Percentiles rank a stretch among this genome's conserved stretches.
These are phyloP conservation scores for Cantharellus cinnabarinus DNA, from an alignment of 768 basidiomycete species.

Conservation along the genomic window DNA sequence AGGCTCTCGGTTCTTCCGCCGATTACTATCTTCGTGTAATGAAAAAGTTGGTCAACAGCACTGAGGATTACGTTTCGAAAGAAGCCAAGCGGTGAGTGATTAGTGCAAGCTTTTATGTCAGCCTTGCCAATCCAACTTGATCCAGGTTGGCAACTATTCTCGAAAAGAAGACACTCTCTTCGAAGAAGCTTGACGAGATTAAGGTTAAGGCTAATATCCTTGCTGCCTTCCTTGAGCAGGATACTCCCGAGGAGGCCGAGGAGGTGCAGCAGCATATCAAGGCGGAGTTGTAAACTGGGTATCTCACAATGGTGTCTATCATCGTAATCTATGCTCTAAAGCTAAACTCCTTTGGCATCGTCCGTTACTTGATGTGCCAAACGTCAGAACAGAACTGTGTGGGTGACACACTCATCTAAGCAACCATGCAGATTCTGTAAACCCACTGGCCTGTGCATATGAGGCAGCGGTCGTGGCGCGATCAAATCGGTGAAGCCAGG, in stretches of 20 bases:
- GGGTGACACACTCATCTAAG: too few relatives aligned
- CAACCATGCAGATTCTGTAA: too few relatives aligned
- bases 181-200: slow-evolving; percentile 77
- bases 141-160: slow-evolving; percentile 55
- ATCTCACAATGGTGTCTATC: too few relatives aligned
- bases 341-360: too few relatives aligned
- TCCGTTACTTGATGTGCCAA: too few relatives aligned
- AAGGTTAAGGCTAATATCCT: slow-evolving; percentile 83
- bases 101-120: not conserved
- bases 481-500: too few relatives aligned
- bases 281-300: not conserved
- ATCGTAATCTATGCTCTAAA: too few relatives aligned
- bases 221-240: slow-evolving; percentile 28
- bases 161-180: slow-evolving; percentile 53
- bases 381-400: too few relatives aligned
- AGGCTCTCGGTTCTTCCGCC: slow-evolving; percentile 29
- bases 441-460: too few relatives aligned
- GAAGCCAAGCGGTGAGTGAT: slow-evolving; percentile 58
- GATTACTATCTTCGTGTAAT: slow-evolving; percentile 78
- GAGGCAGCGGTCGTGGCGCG: too few relatives aligned
- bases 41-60: slow-evolving; percentile 59
- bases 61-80: slow-evolving; percentile 63
- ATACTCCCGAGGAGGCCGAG: slow-evolving; percentile 13
- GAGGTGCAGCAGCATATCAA: slow-evolving; percentile 5
- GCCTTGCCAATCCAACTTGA: not conserved